These are phyloP conservation scores for Agaricus bisporus DNA, from an alignment of 768 basidiomycete genomes.

Conservation along the genomic window DNA sequence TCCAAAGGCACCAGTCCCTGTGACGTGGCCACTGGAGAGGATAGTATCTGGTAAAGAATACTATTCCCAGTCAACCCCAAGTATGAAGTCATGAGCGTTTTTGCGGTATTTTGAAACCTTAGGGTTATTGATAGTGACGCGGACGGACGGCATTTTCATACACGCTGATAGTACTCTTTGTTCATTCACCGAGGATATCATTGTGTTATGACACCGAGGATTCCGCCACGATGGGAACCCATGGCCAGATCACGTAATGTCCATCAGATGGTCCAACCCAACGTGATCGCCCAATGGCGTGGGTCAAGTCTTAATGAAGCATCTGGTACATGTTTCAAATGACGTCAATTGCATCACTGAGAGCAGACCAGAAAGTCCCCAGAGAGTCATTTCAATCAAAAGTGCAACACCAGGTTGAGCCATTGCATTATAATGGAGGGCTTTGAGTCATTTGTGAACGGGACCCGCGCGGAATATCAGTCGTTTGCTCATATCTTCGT, in stretches of 20 bases:
- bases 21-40: conserved; percentile 2
- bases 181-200: conserved; percentile 12
- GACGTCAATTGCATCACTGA: background rate
- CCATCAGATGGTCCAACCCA: conserved; percentile 4
- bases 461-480: too few species aligned
- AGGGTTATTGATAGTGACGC: background rate
- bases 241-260: conserved; percentile 2
- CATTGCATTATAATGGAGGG: too few species aligned
- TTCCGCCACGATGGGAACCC: background rate
- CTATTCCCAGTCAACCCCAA: conserved; percentile 1
- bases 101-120: conserved; percentile 1
- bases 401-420: background rate
- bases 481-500: too few species aligned
- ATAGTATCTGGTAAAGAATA: background rate
- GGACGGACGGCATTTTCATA: background rate
- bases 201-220: conserved; percentile 8
- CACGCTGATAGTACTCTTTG: conserved; percentile 1
- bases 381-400: background rate
- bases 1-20: background rate
- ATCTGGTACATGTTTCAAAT: background rate
- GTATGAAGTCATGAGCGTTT: conserved; percentile 9
- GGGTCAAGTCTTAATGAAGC: background rate
- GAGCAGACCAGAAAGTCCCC: background rate
- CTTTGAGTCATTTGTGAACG: too few species aligned
- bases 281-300: background rate